These are phyloP conservation scores for Penicillium pulvis DNA, from an alignment of 495 filamentous ascomycete species.

Conservation along the genomic window DNA sequence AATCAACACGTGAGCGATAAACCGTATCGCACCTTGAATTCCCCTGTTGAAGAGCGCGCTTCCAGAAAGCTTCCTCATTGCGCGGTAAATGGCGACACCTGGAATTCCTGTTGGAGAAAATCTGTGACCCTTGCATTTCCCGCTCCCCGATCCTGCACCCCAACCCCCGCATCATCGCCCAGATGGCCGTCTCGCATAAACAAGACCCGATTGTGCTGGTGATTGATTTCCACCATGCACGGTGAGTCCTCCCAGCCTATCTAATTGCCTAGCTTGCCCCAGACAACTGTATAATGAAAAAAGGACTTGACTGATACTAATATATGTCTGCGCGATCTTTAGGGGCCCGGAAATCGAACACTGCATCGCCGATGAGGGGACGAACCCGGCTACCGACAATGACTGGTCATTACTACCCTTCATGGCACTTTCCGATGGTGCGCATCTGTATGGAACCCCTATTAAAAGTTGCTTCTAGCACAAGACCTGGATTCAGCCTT, in stretches of 20 bases:
- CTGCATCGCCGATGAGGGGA: constrained; percentile 82
- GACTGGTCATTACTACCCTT: constrained; percentile 94
- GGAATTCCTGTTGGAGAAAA: constrained; percentile 17
- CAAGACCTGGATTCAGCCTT: background rate
- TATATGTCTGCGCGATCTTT: constrained; percentile 8
- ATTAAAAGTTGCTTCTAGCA: background rate
- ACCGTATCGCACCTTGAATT: constrained; percentile 22
- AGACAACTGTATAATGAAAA: background rate
- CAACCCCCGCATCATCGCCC: constrained; percentile 22
- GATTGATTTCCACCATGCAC: constrained; percentile 96
- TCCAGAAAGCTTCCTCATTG: constrained; percentile 8
- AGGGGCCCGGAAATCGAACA: constrained; percentile 93
- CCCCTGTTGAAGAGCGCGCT: constrained; percentile 19
- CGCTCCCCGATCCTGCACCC: background rate
- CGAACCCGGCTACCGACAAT: constrained; percentile 80
- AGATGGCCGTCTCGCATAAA: constrained; percentile 37
- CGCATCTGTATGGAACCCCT: constrained; percentile 71
- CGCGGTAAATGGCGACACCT: constrained; percentile 12
- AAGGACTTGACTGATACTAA: background rate
- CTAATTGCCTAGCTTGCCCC: background rate
- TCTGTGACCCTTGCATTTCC: constrained; percentile 14
- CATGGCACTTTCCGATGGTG: constrained; percentile 96
- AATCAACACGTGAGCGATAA: constrained; percentile 33
- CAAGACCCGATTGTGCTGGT: constrained; percentile 73
- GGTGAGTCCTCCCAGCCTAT: constrained; percentile 44